Percentiles rank a stretch among this genome's conserved stretches.
phyloP scores from a whole-genome alignment of 371 early-diverging fungal species.

The Cokeromyces recurvatus region DNA sequence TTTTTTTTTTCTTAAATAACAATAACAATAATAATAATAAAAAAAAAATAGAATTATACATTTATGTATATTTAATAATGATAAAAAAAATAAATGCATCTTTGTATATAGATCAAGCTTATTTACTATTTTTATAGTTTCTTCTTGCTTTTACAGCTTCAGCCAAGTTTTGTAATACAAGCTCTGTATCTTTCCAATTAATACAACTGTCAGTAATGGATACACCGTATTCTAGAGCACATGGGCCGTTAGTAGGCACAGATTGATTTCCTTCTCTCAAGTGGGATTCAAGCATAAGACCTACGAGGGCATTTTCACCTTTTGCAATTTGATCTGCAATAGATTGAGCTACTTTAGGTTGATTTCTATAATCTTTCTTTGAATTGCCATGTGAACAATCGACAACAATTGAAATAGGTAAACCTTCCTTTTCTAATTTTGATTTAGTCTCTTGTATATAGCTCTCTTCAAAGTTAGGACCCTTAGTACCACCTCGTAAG shows the following conservation, averaged over 20 bases:
- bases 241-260: constrained; percentile 61
- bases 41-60: not conserved
- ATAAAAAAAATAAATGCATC: too few relatives aligned
- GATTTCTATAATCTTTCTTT: constrained; percentile 67
- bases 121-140: not conserved
- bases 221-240: constrained; percentile 70
- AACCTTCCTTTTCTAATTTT: constrained; percentile 50
- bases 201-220: constrained; percentile 85
- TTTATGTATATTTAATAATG: not conserved
- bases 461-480: constrained; percentile 76
- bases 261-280: constrained; percentile 79
- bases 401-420: constrained; percentile 62
- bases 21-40: not conserved
- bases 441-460: constrained; percentile 44
- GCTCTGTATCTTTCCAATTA: constrained; percentile 68
- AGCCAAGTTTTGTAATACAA: constrained; percentile 65
- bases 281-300: constrained; percentile 93
- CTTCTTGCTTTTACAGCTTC: constrained; percentile 56
- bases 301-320: constrained; percentile 68
- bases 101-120: too few relatives aligned
- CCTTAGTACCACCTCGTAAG: constrained; percentile 69
- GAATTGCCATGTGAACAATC: constrained; percentile 86
- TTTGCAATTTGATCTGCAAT: constrained; percentile 53
- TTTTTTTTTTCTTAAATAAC: not conserved
- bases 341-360: constrained; percentile 51